Base-by-base conservation (phyloP, 208 protist species). In the Leishmania tropica region DNA sequence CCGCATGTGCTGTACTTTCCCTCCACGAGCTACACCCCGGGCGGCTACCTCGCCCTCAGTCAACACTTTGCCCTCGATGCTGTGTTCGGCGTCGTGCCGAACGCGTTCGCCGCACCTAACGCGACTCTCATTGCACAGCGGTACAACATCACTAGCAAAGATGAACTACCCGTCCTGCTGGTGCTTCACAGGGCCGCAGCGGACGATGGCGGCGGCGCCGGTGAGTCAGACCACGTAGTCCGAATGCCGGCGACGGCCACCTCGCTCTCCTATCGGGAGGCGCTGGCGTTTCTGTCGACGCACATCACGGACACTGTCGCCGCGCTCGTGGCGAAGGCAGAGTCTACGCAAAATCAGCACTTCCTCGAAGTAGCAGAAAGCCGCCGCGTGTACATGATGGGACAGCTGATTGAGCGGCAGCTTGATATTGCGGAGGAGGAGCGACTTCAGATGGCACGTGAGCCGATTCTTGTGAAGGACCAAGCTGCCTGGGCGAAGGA, bases 1-100 rank as follows among this genome's bases (percentile, higher is more conserved):
- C 88, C 88, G 2, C 88, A 80, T 54, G 84, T 94, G 3, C 78
- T 94, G 8, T 90, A 88, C 85, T 90, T 94, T 65, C 83, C 90
- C 1, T 64, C 68, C 11, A 48, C 1, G 2, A 68, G 78, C 35
- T 82, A 83, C 48, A 78, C 86, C 11, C 75, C 81, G 19, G 83
- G 83, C 2, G 81, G 85, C 6, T 86, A 86, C 65, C 80, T 82
- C 28, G 24, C 82, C 5, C 8, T 87, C 21, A 86, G 79, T 15
- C 88, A 94, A 65, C 72, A 72, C 67, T 86, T 87, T 67, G 56
- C 62, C 10, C 56, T 54, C 47, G 85, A 88, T 53, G 88, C 85
- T 1, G 84, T 89, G 11, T 90, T 92, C 58, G 90, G 86, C 2
- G 90, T 90, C 8, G 87, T 92, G 72, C 75, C 86, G 64, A 75